Base-by-base conservation (phyloP, 192 early-diverging fungal species). In the Irineochytrium annulatum region DNA sequence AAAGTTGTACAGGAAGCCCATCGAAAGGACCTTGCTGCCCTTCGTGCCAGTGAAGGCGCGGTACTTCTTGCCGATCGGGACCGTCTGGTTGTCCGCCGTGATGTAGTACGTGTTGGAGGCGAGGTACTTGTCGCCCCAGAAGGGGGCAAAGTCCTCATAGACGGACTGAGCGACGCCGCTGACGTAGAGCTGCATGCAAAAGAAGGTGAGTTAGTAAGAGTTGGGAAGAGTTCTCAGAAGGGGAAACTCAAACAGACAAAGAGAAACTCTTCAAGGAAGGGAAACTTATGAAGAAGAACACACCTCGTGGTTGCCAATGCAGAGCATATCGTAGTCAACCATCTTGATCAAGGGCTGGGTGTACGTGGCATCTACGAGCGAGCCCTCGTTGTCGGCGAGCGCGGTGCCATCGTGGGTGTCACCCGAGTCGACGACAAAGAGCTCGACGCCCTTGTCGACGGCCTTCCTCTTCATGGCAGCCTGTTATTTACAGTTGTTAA, bases 391-490 rank as follows among this genome's bases (percentile, higher is more conserved):
- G 60, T 60, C 59, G 8, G 32, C 20, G 20, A 34, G 46, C 13
- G 30, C 43, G n/a, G 46, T 63, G 56, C 74, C 74, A 58, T 76
- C 71, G 30, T 76, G 74, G 22, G 34, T 64, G 58, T 73, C 77
- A 19, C 80, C 80, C 31, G 73, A 75, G 55, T 82, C 80, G 45
- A 79, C 60, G 20, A 82, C 68, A 56, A 82, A 75, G 11, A 82
- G 63, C 61, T 82, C 77, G 57, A 75, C 75, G 49, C 67, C 60
- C 29, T 67, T 59, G 44, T 60, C 61, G 2, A 34, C 26, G 35
- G 80, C 77, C 60, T 75, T 65, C 27, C 70, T 32, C 37, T 70
- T 70, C 80, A 82, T 82, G 19, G 73, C 60, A 31, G 51, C 54
- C 69, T 71, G 51, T 28, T 24, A 30, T 26, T 13, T 14, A 5